Evolutionary conservation across 176 grass and related monocot genomes (phyloP).

Genomic region (Avena eriantha): DNA sequence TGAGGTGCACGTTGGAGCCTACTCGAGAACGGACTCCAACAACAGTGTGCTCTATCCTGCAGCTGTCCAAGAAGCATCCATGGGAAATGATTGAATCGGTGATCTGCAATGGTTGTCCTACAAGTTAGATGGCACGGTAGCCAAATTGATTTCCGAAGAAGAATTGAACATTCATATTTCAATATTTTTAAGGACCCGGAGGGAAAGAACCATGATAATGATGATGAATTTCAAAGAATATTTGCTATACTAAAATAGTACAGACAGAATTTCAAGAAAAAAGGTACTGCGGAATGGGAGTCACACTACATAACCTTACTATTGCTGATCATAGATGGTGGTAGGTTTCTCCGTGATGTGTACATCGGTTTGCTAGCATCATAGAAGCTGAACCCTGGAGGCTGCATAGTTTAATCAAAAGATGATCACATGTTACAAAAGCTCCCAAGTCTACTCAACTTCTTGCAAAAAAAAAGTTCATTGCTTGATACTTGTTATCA

Average conservation of each 20-base stretch:
- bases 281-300: not conserved
- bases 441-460: not conserved
- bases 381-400: slow-evolving; percentile 91
- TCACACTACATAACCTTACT: slow-evolving; percentile 67
- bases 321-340: slow-evolving; percentile 74
- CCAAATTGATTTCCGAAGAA: not conserved
- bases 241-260: not conserved
- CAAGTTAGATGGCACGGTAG: not conserved
- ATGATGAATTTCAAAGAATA: not conserved
- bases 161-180: not conserved
- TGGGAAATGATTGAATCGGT: slow-evolving; percentile 90
- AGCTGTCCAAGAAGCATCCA: slow-evolving; percentile 83
- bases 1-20: slow-evolving; percentile 73
- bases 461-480: not conserved
- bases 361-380: slow-evolving; percentile 85
- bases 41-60: slow-evolving; percentile 74
- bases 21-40: slow-evolving; percentile 80
- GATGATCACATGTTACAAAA: slow-evolving; percentile 3
- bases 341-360: slow-evolving; percentile 84
- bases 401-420: slow-evolving; percentile 55
- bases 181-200: slow-evolving; percentile 7
- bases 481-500: not conserved
- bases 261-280: not conserved
- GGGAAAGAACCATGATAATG: not conserved
- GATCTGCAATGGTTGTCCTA: slow-evolving; percentile 53